Evolutionary conservation across 2,329 filamentous ascomycete genomes (phyloP), one percentile per base, ranked within the genome.

Genomic region (Colletotrichum scovillei): DNA sequence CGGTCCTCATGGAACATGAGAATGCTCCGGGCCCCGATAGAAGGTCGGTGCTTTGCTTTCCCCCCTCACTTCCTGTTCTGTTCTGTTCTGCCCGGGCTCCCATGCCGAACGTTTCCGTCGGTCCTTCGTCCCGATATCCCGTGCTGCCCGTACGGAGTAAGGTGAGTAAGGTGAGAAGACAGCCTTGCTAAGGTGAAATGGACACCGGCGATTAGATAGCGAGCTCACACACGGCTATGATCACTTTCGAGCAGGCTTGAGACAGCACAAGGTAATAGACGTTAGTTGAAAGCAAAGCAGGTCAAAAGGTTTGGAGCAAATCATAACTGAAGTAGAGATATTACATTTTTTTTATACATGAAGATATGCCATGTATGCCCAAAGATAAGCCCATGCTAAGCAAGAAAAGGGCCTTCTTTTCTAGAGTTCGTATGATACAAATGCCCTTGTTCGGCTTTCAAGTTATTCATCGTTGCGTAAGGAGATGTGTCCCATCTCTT

Each of bases 341-440:
- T 24, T 32, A 52, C 28, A 24, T 52, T 52, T 52, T 30, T 53
- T 32, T 53, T 63, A 62, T 62, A 42, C 35, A 62, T 62, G 38
- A 62, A 24, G 24, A 60, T 14, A 19, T 26, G 8, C 42, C 35
- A 60, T 60, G 57, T 52, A 52, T 52, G 59, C 9, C 7, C 11
- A 32, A 28, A 16, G 26, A 30, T 5, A 58, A 28, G 14, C 22
- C 38, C 22, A 46, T 35, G 14, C 12, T 46, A 1, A 42, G 38
- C 38, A 42, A 30, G 16, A 7, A 56, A 56, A 30, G 30, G 19
- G 35, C 46, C 52, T 53, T 63, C 42, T 32, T 8, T 30, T 63
- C 28, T 12, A 53, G 19, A 8, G 28, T 63, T 63, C 42, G 22
- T 63, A 63, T 63, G 6, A 53, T 63, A 63, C 60, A 63, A 32